These are phyloP conservation scores for Globisporangium yorkense DNA, from an alignment of 352 stramenopile species.

Conservation along the genomic window DNA sequence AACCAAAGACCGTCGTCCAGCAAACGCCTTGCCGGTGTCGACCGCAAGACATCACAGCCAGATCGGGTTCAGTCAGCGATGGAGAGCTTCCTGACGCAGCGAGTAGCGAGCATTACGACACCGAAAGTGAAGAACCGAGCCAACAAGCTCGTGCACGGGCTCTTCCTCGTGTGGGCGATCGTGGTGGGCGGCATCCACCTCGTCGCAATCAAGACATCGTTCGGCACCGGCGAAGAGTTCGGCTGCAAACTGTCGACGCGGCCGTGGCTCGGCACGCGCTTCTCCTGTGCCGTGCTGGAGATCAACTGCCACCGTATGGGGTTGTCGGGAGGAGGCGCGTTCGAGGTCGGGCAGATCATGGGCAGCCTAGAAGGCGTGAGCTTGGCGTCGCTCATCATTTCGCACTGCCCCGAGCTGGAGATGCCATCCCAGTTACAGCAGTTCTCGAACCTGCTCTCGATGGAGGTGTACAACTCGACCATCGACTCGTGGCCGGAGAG, in stretches of 20 bases:
- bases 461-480: constrained; percentile 31
- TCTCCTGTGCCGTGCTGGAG: constrained; percentile 13
- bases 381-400: constrained; percentile 21
- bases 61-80: not conserved
- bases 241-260: constrained; percentile 21
- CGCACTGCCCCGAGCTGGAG: constrained; percentile 18
- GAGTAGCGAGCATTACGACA: constrained; percentile 5
- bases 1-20: not conserved
- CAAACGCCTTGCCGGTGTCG: not conserved
- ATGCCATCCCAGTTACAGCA: constrained; percentile 18
- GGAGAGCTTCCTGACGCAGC: constrained; percentile 5
- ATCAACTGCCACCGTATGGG: constrained; percentile 14
- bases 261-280: constrained; percentile 21
- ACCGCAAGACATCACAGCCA: not conserved
- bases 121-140: constrained; percentile 3
- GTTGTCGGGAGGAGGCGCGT: constrained; percentile 5
- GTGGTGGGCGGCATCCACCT: constrained; percentile 14
- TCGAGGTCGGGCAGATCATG: constrained; percentile 10
- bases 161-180: constrained; percentile 24
- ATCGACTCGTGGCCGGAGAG: constrained; percentile 16
- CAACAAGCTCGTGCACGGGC: constrained; percentile 11
- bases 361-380: constrained; percentile 12
- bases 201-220: constrained; percentile 8
- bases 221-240: constrained; percentile 7
- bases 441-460: constrained; percentile 20